Evolutionary conservation across 805 yeast species (phyloP), one percentile per base, ranked within the genome.

Genomic region (Pichia paraexigua): DNA sequence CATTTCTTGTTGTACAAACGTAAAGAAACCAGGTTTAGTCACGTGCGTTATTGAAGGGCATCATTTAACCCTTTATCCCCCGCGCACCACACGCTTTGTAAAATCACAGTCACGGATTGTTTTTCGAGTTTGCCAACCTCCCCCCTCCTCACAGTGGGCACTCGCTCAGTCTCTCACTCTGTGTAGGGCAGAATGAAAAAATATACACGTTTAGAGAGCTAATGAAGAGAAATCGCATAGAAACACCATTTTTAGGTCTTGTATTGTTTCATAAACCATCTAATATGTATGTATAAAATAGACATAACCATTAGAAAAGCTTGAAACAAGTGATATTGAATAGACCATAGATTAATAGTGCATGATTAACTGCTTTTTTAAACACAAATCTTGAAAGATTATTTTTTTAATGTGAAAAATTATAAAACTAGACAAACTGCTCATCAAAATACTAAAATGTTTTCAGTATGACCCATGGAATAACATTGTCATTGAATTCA

Each of bases 241-340:
- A 35, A 17, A 35, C 11, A 7, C 2, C 20, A 35, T 6, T 11
- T 17, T 35, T 17, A 17, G 15, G 18, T 17, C 20, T 35, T 35
- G 43, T 24, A 37, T 37, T 42, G 50, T 41, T 37, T 21, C 27
- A 48, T 46, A 48, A 43, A 27, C 51, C 51, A 48, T 39, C 43
- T 48, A 43, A 48, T 17, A 20, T 37, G 51, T 48, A 48, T 48
- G 51, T 48, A 43, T 25, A 30, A 2, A 12, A 41, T 44, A 32
- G 13, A 12, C 27, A 5, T 10, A 10, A 17, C 2, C 39, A 35
- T n/a, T 3, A n/a, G 5, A n/a, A 17, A 17, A 35, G 17, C 39
- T 35, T 35, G 39, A 10, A 35, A 35, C 2, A 17, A 35, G 20
- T 17, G 20, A 35, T 32, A 35, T 13, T 30, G n/a, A 30, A 30